Conservation (phyloP, 2,329 filamentous ascomycete species). For the Pestalotiopsis sp. region DNA sequence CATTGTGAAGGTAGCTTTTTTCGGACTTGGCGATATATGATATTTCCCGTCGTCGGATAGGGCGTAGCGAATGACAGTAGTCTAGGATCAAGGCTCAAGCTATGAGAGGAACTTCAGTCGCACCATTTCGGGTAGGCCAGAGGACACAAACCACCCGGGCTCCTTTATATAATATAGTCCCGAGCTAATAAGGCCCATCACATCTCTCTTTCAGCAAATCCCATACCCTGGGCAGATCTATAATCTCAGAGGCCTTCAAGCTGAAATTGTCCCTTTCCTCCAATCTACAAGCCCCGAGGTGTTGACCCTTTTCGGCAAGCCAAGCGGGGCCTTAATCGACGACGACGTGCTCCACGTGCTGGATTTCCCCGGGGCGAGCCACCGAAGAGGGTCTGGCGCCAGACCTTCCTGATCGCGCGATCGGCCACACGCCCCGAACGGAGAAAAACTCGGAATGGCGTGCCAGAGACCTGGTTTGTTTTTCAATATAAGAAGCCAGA, state of each 20-base stretch:
- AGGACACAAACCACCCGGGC: not conserved
- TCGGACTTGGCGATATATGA: not conserved
- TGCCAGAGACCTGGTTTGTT: not conserved
- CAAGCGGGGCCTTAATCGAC: constrained; percentile 1
- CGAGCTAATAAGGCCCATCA: not conserved
- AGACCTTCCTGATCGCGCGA: constrained; percentile 5
- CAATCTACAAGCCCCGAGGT: not conserved
- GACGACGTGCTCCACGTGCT: constrained; percentile 4
- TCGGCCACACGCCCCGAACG: constrained; percentile 9
- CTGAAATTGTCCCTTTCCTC: too few relatives aligned
- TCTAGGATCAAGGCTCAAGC: not conserved
- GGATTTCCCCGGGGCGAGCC: constrained; percentile 1
- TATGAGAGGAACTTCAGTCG: not conserved
- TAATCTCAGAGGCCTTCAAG: too few relatives aligned
- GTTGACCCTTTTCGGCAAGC: constrained; percentile 9
- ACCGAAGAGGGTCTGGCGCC: constrained; percentile 6
- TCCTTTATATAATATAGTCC: not conserved
- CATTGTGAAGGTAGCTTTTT: not conserved
- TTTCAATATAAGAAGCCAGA: not conserved
- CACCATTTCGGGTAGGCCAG: not conserved
- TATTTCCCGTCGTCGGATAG: not conserved
- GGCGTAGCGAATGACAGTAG: too few relatives aligned
- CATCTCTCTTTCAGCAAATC: not conserved
- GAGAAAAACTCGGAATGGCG: constrained; percentile 9
- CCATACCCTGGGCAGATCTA: not conserved